Evolutionary conservation across 2,329 filamentous ascomycete genomes (phyloP).

Genomic region (Paraphoma chrysanthemicola): DNA sequence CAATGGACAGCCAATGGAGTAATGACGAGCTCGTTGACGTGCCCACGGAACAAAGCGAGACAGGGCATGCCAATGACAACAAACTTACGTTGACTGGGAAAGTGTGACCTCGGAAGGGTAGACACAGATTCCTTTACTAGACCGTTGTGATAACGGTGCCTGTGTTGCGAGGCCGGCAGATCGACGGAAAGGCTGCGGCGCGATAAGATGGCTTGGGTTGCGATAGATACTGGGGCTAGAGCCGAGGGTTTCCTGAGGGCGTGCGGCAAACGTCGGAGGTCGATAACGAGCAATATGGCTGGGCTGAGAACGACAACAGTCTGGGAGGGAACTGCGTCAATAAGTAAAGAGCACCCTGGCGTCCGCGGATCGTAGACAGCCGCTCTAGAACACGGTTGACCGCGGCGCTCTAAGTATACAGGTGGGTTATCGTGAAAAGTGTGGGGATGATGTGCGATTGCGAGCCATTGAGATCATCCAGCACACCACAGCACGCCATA

Average conservation of each 20-base stretch:
- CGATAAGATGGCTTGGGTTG: constrained; percentile 35
- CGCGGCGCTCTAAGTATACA: constrained; percentile 29
- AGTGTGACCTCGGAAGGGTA: constrained; percentile 32
- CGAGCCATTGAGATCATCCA: constrained; percentile 37
- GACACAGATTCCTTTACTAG: constrained; percentile 13
- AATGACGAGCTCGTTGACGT: constrained; percentile 4
- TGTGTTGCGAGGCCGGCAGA: constrained; percentile 16
- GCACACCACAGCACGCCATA: constrained; percentile 50
- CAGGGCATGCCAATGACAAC: constrained; percentile 17
- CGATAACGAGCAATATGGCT: constrained; percentile 8
- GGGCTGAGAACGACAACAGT: background rate
- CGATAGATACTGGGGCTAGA: constrained; percentile 16
- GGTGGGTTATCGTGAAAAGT: constrained; percentile 29
- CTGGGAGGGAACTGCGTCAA: constrained; percentile 11
- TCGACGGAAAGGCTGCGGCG: constrained; percentile 21
- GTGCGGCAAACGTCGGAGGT: constrained; percentile 40
- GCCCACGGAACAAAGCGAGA: constrained; percentile 14
- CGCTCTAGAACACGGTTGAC: constrained; percentile 38
- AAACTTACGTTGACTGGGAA: constrained; percentile 35
- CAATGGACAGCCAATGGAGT: constrained; percentile 1
- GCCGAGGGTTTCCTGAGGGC: constrained; percentile 42
- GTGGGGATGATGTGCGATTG: constrained; percentile 39
- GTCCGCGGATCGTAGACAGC: constrained; percentile 16
- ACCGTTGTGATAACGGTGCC: constrained; percentile 9
- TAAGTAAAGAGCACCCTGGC: constrained; percentile 30